Base-by-base conservation (phyloP, 495 filamentous ascomycete species). In the Penicillium dipodomyicola region DNA sequence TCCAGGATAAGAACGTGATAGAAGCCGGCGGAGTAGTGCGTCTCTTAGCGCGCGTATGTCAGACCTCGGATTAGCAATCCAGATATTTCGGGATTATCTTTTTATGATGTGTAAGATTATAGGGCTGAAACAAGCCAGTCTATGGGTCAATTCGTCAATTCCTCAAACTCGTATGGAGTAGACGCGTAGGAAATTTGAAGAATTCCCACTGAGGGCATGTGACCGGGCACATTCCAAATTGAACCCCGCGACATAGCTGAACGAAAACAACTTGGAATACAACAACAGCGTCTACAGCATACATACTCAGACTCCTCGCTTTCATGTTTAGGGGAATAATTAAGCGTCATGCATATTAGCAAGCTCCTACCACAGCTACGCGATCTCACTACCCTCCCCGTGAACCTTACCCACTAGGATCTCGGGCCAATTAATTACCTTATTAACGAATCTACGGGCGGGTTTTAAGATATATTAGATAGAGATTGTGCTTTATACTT, bases 401-500 rank as follows among this genome's bases (percentile, higher is more conserved):
- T 54, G 9, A 40, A 45, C 49, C 50, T 54, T 49, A 33, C 50
- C 43, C 45, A 59, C 23, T 33, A 54, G 43, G 57, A 59, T 49
- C 57, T 54, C 44, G 8, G 45, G 32, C 57, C 37, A 54, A 54
- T 59, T 45, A 54, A 59, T 54, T 59, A 59, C 39, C 50, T 59
- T 20, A 44, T 59, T 27, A 39, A 59, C 27, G 57, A 54, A 27
- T 54, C 30, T 23, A 59, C 44, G 15, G 57, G 50, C 43, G 44
- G 37, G 23, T 37, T 54, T 43, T 33, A 52, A 35, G 56, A 43
- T 40, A n/a, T 58, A 46, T 32, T 52, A 48, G 56, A 58, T 20
- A 52, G 35, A 41, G 56, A 48, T 42, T 33, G 49, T 48, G 42
- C 49, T 53, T 15, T 48, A 42, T 52, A 58, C 56, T 43, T 58